These are phyloP conservation scores for Vitis rupestris DNA, from an alignment of 164 flowering plant genomes.

Conservation along the genomic window DNA sequence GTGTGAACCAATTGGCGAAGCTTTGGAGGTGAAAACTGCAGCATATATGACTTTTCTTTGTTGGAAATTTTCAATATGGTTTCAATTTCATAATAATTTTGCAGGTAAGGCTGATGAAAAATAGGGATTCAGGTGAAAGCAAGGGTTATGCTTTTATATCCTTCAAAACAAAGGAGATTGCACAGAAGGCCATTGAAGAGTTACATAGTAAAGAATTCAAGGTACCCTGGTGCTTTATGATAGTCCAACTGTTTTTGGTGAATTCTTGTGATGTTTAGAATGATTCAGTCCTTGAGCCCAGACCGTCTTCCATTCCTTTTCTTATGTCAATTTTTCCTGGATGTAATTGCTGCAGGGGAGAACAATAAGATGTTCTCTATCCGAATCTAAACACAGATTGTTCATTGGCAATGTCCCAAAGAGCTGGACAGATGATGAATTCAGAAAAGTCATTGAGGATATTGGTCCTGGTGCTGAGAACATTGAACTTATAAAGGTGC, in stretches of 20 bases:
- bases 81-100: constrained; percentile 8
- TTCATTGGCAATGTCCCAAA: constrained; percentile 98
- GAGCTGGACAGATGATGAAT: constrained; percentile 79
- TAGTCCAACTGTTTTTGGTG: not conserved
- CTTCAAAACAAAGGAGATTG: constrained; percentile 69
- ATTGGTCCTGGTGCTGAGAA: constrained; percentile 88
- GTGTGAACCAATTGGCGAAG: constrained; percentile 78
- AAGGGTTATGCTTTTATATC: constrained; percentile 92
- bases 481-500: constrained; percentile 90
- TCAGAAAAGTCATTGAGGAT: constrained; percentile 63
- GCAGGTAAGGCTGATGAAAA: constrained; percentile 79
- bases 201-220: constrained; percentile 74
- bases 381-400: constrained; percentile 84
- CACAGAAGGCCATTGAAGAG: constrained; percentile 83
- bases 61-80: not conserved
- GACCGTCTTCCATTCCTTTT: not conserved
- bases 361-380: constrained; percentile 78
- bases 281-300: not conserved
- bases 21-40: constrained; percentile 58
- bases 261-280: not conserved
- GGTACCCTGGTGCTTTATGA: constrained; percentile 37
- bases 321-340: constrained; percentile 1
- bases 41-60: not conserved
- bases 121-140: constrained; percentile 78
- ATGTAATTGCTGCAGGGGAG: constrained; percentile 64